phyloP scores from a whole-genome alignment of 202 grass and related monocot genomes.

The Elaeis oleifera region DNA sequence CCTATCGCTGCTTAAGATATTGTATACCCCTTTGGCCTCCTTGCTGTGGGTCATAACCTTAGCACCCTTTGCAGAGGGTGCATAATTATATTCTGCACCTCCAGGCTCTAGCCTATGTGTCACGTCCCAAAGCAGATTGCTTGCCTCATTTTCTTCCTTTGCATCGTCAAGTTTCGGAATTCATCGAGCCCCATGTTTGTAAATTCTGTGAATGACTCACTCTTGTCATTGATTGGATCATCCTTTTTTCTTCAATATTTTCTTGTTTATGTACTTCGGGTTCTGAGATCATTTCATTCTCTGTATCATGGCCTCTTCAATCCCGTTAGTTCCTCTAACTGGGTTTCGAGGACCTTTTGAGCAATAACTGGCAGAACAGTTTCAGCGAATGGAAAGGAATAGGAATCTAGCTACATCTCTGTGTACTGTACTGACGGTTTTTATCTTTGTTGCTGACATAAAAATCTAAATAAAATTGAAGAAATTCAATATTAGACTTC shows the following conservation, averaged over 20 bases:
- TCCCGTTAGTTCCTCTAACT: constrained; percentile 1
- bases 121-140: constrained; percentile 8
- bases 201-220: neutral
- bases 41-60: constrained; percentile 77
- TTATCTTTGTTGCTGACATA: constrained; percentile 24
- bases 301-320: neutral
- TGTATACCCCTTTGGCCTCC: constrained; percentile 75
- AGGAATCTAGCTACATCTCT: constrained; percentile 52
- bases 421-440: constrained; percentile 53
- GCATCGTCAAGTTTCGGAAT: constrained; percentile 40
- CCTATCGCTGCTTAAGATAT: constrained; percentile 64
- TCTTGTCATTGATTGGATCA: neutral
- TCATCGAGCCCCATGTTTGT: constrained; percentile 33
- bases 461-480: constrained; percentile 31
- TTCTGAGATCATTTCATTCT: neutral
- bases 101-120: constrained; percentile 63
- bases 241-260: neutral
- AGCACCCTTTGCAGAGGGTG: constrained; percentile 64
- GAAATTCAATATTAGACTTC: neutral
- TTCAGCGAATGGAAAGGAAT: constrained; percentile 33
- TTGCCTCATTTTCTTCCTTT: constrained; percentile 31
- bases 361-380: constrained; percentile 27
- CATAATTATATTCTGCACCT: constrained; percentile 76
- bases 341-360: constrained; percentile 15
- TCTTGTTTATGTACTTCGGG: neutral